Conservation (phyloP, 2,329 filamentous ascomycete species). For the Pseudocercospora ulei region DNA sequence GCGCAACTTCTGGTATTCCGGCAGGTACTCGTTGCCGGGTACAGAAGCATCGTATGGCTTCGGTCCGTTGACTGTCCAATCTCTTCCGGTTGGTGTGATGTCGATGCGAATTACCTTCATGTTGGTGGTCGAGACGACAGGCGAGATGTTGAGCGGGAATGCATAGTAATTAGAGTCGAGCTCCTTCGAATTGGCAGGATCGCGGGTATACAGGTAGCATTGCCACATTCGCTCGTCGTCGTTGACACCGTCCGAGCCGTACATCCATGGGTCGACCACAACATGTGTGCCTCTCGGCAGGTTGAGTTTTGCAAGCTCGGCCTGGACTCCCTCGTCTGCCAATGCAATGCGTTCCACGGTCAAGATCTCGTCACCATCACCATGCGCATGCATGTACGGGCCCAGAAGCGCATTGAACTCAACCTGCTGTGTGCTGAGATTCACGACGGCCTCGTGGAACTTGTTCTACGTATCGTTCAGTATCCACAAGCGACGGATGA, state of each 20-base stretch:
- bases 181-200: conserved; percentile 38
- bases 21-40: conserved; percentile 46
- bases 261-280: conserved; percentile 31
- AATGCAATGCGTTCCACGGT: conserved; percentile 35
- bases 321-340: conserved; percentile 44
- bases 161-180: conserved; percentile 32
- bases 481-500: not conserved
- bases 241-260: conserved; percentile 27
- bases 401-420: conserved; percentile 28
- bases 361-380: not conserved
- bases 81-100: conserved; percentile 29
- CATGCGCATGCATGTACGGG: conserved; percentile 19
- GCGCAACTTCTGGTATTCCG: conserved; percentile 36
- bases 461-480: conserved; percentile 1
- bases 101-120: conserved; percentile 31
- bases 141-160: conserved; percentile 30
- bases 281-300: conserved; percentile 29
- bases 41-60: conserved; percentile 36
- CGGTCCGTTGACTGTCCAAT: conserved; percentile 30
- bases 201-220: conserved; percentile 30
- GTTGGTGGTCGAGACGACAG: conserved; percentile 29
- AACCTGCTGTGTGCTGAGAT: conserved; percentile 21
- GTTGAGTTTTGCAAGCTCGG: conserved; percentile 29
- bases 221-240: conserved; percentile 31
- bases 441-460: conserved; percentile 47